A percentile compares a stretch with the other conserved stretches of the same genome.
Conservation (phyloP, 768 basidiomycete genomes). For the Heimioporus sp. region DNA sequence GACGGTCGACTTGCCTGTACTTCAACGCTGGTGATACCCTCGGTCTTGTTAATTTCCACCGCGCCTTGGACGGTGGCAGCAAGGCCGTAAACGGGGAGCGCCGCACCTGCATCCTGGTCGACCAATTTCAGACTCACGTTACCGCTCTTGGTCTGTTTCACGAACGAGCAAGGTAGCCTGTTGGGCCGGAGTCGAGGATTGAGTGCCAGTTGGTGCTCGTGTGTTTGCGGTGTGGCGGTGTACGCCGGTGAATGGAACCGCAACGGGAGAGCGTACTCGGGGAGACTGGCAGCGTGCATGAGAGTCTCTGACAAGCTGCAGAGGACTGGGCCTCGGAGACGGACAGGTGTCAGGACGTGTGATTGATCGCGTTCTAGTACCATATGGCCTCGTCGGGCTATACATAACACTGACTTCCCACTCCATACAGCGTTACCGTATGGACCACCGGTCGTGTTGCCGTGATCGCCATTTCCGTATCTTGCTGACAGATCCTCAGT, state of each 20-base stretch:
- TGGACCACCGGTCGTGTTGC: constrained; percentile 2
- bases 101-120: constrained; percentile 49
- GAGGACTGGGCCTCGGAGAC: background rate
- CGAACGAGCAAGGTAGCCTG: constrained; percentile 47
- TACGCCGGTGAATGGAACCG: constrained; percentile 47
- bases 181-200: constrained; percentile 35
- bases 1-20: constrained; percentile 46
- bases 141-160: constrained; percentile 59
- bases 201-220: constrained; percentile 54
- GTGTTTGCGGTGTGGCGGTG: constrained; percentile 49
- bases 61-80: constrained; percentile 52
- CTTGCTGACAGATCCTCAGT: too few species aligned
- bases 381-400: constrained; percentile 31
- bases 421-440: constrained; percentile 23
- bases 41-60: constrained; percentile 53
- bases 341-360: constrained; percentile 17
- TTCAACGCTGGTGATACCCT: constrained; percentile 58
- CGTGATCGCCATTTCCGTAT: too few species aligned
- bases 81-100: constrained; percentile 57
- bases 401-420: constrained; percentile 35
- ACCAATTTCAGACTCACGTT: constrained; percentile 48
- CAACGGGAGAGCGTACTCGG: constrained; percentile 43
- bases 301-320: constrained; percentile 20
- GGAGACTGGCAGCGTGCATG: constrained; percentile 59
- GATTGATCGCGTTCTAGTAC: constrained; percentile 13